Base-by-base conservation (phyloP, 345 rosid genomes). In the Kernera saxatilis region DNA sequence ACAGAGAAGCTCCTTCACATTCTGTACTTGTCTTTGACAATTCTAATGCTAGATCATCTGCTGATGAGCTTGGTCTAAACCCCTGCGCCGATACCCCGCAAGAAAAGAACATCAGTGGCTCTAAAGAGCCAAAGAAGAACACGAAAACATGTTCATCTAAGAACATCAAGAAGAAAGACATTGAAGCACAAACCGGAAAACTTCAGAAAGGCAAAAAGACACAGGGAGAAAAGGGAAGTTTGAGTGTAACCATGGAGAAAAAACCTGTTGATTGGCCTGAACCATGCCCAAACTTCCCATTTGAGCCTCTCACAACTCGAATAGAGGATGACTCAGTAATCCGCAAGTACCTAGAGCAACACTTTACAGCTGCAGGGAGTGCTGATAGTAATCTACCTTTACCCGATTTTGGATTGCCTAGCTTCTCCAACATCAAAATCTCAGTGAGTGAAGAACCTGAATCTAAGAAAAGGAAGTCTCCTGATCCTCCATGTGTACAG, bases 231-330 rank as follows among this genome's bases (percentile, higher is more conserved):
- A 73, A 45, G 71, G 26, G 32, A 56, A 65, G 59, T 66, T 48
- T 45, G 27, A 66, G 49, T 29, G 36, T 29, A 52, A 0, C 1
- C 25, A 19, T 5, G 25, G 69, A 54, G 40, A 33, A 33, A 25
- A 46, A 21, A 26, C 3, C 22, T 64, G n/a, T 43, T 27, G 53
- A 29, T 67, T 84, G 87, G 86, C 72, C 80, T 26, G 80, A 79
- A 35, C 84, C 84, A 3, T 67, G 82, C 65, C 79, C 80, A 9
- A 53, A 81, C 60, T 85, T 78, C 49, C 78, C 92, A 44, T 80
- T 77, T 75, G 85, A 82, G 81, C 85, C 86, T 46, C 73, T 81
- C 64, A 70, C 82, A 18, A 84, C 51, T 21, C 73, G 76, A 6
- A 23, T 63, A n/a, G 82, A 79, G 15, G 79, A 80, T 25, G 71